Percentiles rank a stretch among this genome's conserved stretches.
Evolutionary conservation across 2,329 filamentous ascomycete species (phyloP).

Genomic region (Drechslera avenae): DNA sequence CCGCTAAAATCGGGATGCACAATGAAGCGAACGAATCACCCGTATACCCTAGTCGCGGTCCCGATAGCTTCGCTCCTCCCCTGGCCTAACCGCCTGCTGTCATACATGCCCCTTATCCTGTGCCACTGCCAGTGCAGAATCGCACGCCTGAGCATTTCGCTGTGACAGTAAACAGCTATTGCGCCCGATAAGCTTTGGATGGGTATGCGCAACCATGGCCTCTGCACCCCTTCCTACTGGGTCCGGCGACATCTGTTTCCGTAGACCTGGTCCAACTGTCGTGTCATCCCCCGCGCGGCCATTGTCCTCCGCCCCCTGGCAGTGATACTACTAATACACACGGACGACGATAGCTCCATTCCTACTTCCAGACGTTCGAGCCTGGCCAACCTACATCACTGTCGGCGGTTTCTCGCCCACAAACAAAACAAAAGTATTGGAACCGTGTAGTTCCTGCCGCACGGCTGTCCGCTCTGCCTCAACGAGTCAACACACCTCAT

Average conservation of each 20-base stretch:
- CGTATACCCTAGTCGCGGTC: constrained; percentile 15
- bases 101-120: constrained; percentile 19
- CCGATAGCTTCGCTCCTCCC: constrained; percentile 17
- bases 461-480: too few species aligned
- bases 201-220: background rate
- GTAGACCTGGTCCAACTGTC: constrained; percentile 14
- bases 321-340: constrained; percentile 1
- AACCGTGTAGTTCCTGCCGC: too few species aligned
- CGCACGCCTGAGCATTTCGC: background rate
- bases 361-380: background rate
- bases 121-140: constrained; percentile 8
- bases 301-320: constrained; percentile 9
- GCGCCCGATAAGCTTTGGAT: background rate
- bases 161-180: background rate
- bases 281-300: constrained; percentile 17
- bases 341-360: constrained; percentile 5
- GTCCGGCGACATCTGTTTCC: constrained; percentile 7
- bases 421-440: too few species aligned
- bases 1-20: constrained; percentile 25
- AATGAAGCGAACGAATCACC: constrained; percentile 28
- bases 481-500: background rate
- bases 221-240: constrained; percentile 1
- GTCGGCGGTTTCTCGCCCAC: too few species aligned
- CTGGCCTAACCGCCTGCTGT: constrained; percentile 29
- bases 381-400: too few species aligned